Conservation (phyloP, 2,329 filamentous ascomycete species). For the Penicillium frequentans region DNA sequence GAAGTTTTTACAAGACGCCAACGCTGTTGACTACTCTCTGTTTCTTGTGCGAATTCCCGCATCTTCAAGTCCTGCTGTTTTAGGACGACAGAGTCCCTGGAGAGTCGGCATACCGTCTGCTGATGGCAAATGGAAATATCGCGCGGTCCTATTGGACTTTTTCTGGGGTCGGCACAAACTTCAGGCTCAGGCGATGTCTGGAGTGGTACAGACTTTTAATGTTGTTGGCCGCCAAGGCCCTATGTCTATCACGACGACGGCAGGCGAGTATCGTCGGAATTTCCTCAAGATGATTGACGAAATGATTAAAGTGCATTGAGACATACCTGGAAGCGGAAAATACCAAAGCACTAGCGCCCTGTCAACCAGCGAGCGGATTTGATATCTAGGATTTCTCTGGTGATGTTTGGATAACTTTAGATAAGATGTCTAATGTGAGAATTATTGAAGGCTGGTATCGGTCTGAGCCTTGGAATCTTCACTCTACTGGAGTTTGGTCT, state of each 20-base stretch:
- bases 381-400: too few relatives aligned
- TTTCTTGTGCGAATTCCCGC: constrained; percentile 64
- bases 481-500: too few relatives aligned
- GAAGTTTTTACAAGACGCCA: constrained; percentile 59
- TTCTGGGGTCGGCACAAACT: constrained; percentile 76
- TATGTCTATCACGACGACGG: constrained; percentile 73
- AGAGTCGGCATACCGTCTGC: constrained; percentile 60
- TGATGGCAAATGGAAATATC: constrained; percentile 66
- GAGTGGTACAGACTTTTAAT: constrained; percentile 65
- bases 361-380: too few relatives aligned
- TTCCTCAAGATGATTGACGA: constrained; percentile 55
- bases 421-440: too few relatives aligned
- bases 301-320: constrained; percentile 39
- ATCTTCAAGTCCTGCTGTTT: constrained; percentile 31
- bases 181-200: constrained; percentile 65
- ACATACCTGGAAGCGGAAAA: background rate
- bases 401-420: too few relatives aligned
- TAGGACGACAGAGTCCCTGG: constrained; percentile 52
- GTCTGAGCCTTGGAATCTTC: too few relatives aligned
- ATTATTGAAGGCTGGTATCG: too few relatives aligned
- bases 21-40: constrained; percentile 74
- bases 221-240: constrained; percentile 62
- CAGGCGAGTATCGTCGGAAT: constrained; percentile 64
- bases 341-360: background rate
- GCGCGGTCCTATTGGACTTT: constrained; percentile 69